These are phyloP conservation scores for Daldinia sp. DNA, from an alignment of 2,329 filamentous ascomycete genomes.

Conservation along the genomic window DNA sequence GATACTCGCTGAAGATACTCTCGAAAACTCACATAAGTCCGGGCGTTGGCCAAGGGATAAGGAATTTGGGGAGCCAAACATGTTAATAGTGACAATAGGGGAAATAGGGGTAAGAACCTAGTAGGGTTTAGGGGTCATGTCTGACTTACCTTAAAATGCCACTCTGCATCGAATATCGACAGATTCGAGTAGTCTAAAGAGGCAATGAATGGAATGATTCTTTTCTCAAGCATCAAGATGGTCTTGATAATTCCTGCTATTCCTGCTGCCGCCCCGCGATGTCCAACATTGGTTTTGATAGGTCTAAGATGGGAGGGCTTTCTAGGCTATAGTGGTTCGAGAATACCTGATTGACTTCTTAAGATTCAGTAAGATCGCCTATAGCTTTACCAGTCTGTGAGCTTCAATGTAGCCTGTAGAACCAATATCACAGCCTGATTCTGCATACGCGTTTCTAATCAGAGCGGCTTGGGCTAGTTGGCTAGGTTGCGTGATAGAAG, in stretches of 20 bases:
- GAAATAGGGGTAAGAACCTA: no score
- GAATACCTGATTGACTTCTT: background rate
- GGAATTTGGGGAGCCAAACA: background rate
- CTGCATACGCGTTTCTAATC: background rate
- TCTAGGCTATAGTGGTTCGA: background rate
- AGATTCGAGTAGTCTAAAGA: background rate
- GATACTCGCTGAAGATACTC: slow-evolving; percentile 12
- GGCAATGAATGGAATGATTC: background rate
- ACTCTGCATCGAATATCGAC: background rate
- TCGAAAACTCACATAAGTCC: slow-evolving; percentile 44
- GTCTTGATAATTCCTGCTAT: background rate
- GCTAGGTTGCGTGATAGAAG: background rate
- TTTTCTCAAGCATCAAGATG: background rate
- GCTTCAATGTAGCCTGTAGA: slow-evolving; percentile 1
- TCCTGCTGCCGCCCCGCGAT: background rate
- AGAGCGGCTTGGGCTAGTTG: background rate
- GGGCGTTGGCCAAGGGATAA: slow-evolving; percentile 42
- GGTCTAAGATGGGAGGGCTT: background rate
- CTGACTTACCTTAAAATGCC: background rate
- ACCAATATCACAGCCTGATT: background rate
- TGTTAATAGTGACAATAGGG: no score
- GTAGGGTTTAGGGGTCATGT: background rate
- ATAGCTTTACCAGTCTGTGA: background rate
- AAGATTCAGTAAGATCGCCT: slow-evolving; percentile 1
- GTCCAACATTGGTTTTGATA: slow-evolving; percentile 6